Evolutionary conservation across 768 basidiomycete genomes (phyloP), one percentile per base, ranked within the genome.

Genomic region (Tricholoma hemisulphureum): DNA sequence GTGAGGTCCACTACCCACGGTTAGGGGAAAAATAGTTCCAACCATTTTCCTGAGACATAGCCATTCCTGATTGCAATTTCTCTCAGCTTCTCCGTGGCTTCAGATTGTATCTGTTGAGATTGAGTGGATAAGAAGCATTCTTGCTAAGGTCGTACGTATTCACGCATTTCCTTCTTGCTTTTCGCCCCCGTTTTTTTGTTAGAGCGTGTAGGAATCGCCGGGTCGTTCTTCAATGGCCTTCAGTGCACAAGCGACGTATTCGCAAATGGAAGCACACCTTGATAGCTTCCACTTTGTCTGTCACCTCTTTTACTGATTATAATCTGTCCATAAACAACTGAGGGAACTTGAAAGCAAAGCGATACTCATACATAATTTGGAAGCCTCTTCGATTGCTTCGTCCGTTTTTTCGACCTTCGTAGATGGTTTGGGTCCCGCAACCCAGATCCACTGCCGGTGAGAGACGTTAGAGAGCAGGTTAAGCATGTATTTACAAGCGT

Each of bases 161-260:
- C 89, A 39, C 87, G 80, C 6, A 87, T 69, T 69, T 91, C 87
- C 67, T 89, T 91, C 70, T 91, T 91, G 63, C 87, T 87, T 71
- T 81, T 86, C 0, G 77, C 76, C 6, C 88, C 88, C 20, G 84
- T 83, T 69, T 88, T 90, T 71, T 89, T 91, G 65, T 75, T 90
- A 5, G 84, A 79, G 6, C 87, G 84, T 4, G 78, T 55, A 6
- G 89, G 89, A 29, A 91, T 90, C 0, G 84, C 77, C 3, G 72
- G 68, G 56, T 90, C 86, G 52, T 86, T 83, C 87, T 90, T n/a
- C 28, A 18, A n/a, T 0, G 24, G 21, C 18, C 57, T 18, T 14
- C 13, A 2, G n/a, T 28, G 45, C 31, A 35, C 14, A 28, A 32
- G 43, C 8, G 53, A 18, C 2, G 3, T 28, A 29, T 6, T n/a